Percentiles rank a stretch among this genome's conserved stretches.
phyloP scores from a whole-genome alignment of 441 rosid genomes.

The Theobroma grandiflorum region DNA sequence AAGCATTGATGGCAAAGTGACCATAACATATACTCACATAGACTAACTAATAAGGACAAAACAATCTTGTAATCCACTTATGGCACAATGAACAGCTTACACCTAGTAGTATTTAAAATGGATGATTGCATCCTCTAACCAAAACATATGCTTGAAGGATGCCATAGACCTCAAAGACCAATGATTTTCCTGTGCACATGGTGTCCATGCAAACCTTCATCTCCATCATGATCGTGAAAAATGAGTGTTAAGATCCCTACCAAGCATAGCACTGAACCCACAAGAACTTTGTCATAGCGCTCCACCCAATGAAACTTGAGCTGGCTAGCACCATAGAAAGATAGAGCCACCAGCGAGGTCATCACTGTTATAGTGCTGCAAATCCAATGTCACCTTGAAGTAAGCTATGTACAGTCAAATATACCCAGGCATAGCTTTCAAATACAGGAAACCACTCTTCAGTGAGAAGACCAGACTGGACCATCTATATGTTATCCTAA shows the following conservation, averaged over 20 bases:
- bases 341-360: constrained; percentile 95
- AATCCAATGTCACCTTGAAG: constrained; percentile 22
- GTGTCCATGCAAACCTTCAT: constrained; percentile 40
- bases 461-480: not conserved
- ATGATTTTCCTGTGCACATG: constrained; percentile 68
- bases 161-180: constrained; percentile 36
- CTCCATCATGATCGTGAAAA: constrained; percentile 80
- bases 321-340: constrained; percentile 99
- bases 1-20: constrained; percentile 1
- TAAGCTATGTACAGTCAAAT: constrained; percentile 11
- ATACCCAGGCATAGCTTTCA: not conserved
- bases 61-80: constrained; percentile 16
- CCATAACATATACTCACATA: not conserved
- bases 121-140: constrained; percentile 13
- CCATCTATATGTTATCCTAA: constrained; percentile 14
- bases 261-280: constrained; percentile 90
- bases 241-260: constrained; percentile 87
- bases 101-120: constrained; percentile 1
- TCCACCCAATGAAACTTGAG: constrained; percentile 98
- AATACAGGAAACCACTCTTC: not conserved
- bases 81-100: constrained; percentile 10
- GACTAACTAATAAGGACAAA: constrained; percentile 2
- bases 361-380: constrained; percentile 91
- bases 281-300: constrained; percentile 90
- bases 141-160: constrained; percentile 9